Conservation (phyloP, 2,329 filamentous ascomycete genomes). For the Fusarium illudens region DNA sequence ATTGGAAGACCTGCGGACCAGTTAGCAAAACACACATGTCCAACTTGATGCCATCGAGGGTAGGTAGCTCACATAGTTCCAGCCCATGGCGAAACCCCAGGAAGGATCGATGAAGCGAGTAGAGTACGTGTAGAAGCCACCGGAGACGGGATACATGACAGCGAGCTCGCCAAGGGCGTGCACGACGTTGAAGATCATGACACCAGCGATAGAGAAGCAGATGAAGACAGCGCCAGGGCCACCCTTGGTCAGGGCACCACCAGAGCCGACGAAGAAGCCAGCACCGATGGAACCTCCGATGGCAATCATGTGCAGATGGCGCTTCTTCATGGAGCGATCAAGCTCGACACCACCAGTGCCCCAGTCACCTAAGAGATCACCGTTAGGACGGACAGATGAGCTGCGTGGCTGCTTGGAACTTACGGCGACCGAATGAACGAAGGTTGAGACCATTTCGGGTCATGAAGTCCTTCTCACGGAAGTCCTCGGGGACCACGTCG, state of each 20-base stretch:
- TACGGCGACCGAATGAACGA: constrained; percentile 36
- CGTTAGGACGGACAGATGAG: constrained; percentile 13
- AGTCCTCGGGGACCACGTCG: constrained; percentile 30
- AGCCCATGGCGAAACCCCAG: constrained; percentile 64
- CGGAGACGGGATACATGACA: constrained; percentile 69
- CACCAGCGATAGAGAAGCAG: constrained; percentile 64
- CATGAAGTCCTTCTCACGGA: constrained; percentile 40
- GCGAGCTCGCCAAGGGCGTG: constrained; percentile 69
- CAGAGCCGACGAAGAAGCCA: constrained; percentile 70
- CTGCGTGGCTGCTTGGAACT: background rate
- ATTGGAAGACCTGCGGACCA: constrained; percentile 53
- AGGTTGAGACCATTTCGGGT: constrained; percentile 43
- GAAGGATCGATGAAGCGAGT: constrained; percentile 69
- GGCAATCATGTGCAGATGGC: constrained; percentile 70
- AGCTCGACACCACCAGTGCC: constrained; percentile 46
- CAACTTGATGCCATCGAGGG: fast-evolving
- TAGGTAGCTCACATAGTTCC: constrained; percentile 46
- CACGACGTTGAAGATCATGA: constrained; percentile 70
- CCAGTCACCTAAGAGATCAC: constrained; percentile 30
- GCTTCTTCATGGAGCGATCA: constrained; percentile 60
- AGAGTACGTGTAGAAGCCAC: constrained; percentile 70
- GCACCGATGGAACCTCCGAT: constrained; percentile 69
- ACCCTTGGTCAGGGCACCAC: constrained; percentile 61
- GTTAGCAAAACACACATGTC: constrained; percentile 5
- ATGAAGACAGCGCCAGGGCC: constrained; percentile 57